Percentiles rank a stretch among this genome's conserved stretches.
These are phyloP conservation scores for Fomitopsis pulvina DNA, from an alignment of 768 basidiomycete species.

Conservation along the genomic window DNA sequence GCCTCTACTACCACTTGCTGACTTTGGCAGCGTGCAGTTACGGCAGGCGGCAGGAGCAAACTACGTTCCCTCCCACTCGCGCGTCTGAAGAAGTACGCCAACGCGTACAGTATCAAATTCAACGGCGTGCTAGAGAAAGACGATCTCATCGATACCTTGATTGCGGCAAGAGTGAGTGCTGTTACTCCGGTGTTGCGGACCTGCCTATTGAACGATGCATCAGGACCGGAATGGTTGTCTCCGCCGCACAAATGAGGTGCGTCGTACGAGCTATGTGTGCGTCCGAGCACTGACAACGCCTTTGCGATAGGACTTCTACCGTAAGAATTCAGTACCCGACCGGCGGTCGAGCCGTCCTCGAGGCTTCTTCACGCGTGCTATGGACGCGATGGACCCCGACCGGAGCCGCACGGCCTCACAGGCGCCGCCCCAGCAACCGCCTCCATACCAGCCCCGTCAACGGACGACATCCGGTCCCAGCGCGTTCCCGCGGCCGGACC, in stretches of 20 bases:
- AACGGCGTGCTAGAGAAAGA: conserved; percentile 69
- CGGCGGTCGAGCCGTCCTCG: conserved; percentile 24
- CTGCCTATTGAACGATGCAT: neutral
- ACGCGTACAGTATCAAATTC: conserved; percentile 60
- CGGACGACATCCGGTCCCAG: conserved; percentile 24
- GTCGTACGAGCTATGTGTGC: neutral
- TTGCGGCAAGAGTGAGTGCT: conserved; percentile 37
- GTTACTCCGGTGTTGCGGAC: neutral
- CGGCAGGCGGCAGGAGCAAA: conserved; percentile 53
- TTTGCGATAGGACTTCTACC: conserved; percentile 43
- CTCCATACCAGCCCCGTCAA: conserved; percentile 18
- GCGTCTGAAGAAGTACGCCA: conserved; percentile 63
- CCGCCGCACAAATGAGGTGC: conserved; percentile 50
- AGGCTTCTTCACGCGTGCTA: conserved; percentile 40
- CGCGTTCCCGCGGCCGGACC: conserved; percentile 54
- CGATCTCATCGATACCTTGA: conserved; percentile 62
- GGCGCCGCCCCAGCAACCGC: conserved; percentile 12
- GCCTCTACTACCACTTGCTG: neutral
- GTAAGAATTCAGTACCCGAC: conserved; percentile 56
- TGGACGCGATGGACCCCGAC: conserved; percentile 22
- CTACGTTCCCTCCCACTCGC: conserved; percentile 50
- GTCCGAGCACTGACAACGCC: neutral
- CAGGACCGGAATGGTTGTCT: conserved; percentile 62
- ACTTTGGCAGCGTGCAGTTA: conserved; percentile 39
- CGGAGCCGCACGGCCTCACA: conserved; percentile 17